Percentiles rank a stretch among this genome's conserved stretches.
These are phyloP conservation scores for Tetraselmis chui DNA, from an alignment of 139 green algal species.

Conservation along the genomic window DNA sequence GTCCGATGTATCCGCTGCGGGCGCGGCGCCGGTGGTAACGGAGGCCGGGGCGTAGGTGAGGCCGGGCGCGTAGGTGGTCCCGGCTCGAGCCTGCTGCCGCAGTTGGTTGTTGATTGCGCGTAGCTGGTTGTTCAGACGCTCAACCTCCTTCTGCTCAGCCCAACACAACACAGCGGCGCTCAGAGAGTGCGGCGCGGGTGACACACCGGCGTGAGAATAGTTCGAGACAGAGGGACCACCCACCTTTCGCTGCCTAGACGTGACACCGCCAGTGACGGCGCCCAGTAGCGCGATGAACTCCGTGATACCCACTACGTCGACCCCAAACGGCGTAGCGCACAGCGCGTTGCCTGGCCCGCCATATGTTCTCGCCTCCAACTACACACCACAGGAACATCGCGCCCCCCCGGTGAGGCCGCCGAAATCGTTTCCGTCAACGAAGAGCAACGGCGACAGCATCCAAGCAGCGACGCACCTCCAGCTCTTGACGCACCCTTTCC, in stretches of 20 bases:
- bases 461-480: conserved; percentile 40
- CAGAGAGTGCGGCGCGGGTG: too few species aligned
- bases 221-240: background rate
- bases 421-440: background rate
- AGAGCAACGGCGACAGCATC: background rate
- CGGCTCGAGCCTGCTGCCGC: conserved; percentile 79
- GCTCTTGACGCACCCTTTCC: conserved; percentile 25
- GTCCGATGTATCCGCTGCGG: background rate
- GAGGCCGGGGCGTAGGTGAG: conserved; percentile 54
- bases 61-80: conserved; percentile 78
- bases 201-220: too few species aligned
- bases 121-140: conserved; percentile 85
- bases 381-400: conserved; percentile 9
- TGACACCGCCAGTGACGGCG: conserved; percentile 40
- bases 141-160: conserved; percentile 74
- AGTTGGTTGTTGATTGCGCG: conserved; percentile 85
- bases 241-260: background rate
- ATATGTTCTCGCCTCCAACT: conserved; percentile 16
- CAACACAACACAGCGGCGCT: too few species aligned
- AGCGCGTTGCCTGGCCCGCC: conserved; percentile 49
- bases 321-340: conserved; percentile 90
- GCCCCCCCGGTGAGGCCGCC: background rate
- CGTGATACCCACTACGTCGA: conserved; percentile 95
- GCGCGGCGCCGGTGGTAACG: conserved; percentile 1
- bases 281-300: conserved; percentile 78